phyloP scores from a whole-genome alignment of 2,329 filamentous ascomycete species.

The Grosmannia serpens region DNA sequence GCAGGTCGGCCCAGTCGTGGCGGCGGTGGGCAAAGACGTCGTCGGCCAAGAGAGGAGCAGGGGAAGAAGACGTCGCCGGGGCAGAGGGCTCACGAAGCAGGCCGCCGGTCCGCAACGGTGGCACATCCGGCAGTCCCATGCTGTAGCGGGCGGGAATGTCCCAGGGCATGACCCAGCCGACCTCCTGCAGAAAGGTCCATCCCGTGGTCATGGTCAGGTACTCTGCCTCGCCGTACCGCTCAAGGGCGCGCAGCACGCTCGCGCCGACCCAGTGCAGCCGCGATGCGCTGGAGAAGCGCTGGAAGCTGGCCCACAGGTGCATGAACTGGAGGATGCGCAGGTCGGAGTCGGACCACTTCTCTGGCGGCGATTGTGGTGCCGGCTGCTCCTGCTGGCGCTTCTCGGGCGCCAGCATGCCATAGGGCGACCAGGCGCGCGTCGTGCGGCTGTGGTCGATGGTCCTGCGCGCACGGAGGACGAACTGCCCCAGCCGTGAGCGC shows the following conservation, averaged over 20 bases:
- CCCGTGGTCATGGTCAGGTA: constrained; percentile 34
- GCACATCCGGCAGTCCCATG: constrained; percentile 38
- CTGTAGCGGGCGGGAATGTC: constrained; percentile 56
- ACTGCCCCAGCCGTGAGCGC: constrained; percentile 25
- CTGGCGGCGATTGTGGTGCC: background rate
- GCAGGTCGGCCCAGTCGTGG: constrained; percentile 45
- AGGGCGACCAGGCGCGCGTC: constrained; percentile 34
- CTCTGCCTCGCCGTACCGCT: constrained; percentile 43
- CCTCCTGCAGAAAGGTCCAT: constrained; percentile 63
- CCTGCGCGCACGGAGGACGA: constrained; percentile 36
- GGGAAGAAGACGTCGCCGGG: background rate
- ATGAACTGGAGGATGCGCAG: constrained; percentile 54
- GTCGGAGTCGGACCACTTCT: constrained; percentile 37
- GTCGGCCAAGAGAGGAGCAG: constrained; percentile 15
- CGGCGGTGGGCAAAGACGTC: constrained; percentile 40
- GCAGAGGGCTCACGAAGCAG: constrained; percentile 20
- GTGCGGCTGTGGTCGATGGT: constrained; percentile 41
- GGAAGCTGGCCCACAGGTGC: constrained; percentile 52
- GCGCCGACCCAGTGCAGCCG: constrained; percentile 51
- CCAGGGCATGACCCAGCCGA: constrained; percentile 60
- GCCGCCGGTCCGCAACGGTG: constrained; percentile 29
- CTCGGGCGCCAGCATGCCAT: constrained; percentile 32
- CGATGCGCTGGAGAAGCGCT: constrained; percentile 39
- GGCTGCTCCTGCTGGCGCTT: constrained; percentile 5
- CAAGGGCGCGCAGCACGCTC: constrained; percentile 48